phyloP scores from a whole-genome alignment of 2,329 filamentous ascomycete genomes.

The Aspergillus tubingensis region DNA sequence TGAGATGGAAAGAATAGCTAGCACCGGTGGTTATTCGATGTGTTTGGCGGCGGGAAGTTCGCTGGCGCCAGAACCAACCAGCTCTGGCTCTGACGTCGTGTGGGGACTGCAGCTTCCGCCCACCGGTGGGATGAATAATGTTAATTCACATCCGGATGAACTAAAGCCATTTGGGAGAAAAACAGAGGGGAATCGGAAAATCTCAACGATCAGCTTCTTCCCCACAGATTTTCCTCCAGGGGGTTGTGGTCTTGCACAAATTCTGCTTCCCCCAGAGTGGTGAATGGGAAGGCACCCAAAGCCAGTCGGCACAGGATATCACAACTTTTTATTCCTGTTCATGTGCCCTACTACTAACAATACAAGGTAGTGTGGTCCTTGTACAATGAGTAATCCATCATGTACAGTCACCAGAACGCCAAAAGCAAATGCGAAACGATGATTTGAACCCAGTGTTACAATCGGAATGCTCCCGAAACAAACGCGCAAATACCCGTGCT shows the following conservation, averaged over 20 bases:
- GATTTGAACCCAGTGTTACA: conserved; percentile 11
- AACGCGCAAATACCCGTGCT: not conserved
- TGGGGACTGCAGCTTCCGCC: conserved; percentile 20
- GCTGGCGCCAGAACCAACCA: conserved; percentile 7
- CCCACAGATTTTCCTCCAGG: not conserved
- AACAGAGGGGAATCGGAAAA: too few relatives aligned
- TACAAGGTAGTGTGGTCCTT: not conserved
- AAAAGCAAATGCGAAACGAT: conserved; percentile 23
- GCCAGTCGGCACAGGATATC: not conserved
- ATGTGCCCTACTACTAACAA: not conserved
- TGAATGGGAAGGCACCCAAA: not conserved
- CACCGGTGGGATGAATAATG: not conserved
- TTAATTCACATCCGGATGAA: not conserved
- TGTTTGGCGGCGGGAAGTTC: conserved; percentile 23
- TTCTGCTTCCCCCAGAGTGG: not conserved
- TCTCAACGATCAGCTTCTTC: not conserved
- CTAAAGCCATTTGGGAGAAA: too few relatives aligned
- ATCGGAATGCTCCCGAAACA: conserved; percentile 9
- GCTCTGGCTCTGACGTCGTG: conserved; percentile 32
- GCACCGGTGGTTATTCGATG: conserved; percentile 18
- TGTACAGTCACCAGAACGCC: conserved; percentile 23
- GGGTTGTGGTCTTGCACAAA: not conserved
- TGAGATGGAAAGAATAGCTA: conserved; percentile 4
- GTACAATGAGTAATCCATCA: not conserved
- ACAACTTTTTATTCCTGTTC: not conserved